These are phyloP conservation scores for Candida glaebosa DNA, from an alignment of 805 yeast genomes.

Conservation along the genomic window DNA sequence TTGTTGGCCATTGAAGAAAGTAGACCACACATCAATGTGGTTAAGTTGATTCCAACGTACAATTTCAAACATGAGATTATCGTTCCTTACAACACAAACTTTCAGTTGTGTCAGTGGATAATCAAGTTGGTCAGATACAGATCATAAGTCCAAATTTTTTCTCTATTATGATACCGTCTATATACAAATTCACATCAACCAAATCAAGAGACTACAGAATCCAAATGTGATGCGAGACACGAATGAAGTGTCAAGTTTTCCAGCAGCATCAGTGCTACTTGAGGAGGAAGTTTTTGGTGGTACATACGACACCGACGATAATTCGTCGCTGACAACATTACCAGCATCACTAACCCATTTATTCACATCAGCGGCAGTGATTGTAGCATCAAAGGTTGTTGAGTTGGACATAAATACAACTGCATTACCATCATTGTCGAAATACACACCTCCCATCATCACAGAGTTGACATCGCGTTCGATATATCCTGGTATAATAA, in stretches of 20 bases:
- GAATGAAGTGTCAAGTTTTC: slow-evolving; percentile 3
- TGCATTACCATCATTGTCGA: slow-evolving; percentile 58
- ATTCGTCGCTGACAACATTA: slow-evolving; percentile 18
- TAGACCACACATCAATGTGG: slow-evolving; percentile 14
- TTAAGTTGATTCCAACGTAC: slow-evolving; percentile 8
- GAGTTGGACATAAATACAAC: slow-evolving; percentile 57
- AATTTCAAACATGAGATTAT: slow-evolving; percentile 8
- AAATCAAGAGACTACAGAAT: slow-evolving; percentile 3
- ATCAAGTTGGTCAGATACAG: slow-evolving; percentile 10
- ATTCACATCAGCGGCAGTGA: slow-evolving; percentile 42
- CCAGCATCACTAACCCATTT: slow-evolving; percentile 43
- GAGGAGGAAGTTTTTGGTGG: slow-evolving; percentile 19
- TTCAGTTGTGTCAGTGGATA: slow-evolving; percentile 12
- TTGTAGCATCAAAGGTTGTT: slow-evolving; percentile 45
- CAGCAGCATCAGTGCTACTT: slow-evolving; percentile 9
- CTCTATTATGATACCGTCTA: slow-evolving; percentile 2
- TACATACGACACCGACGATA: slow-evolving; percentile 25
- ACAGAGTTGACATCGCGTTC: slow-evolving; percentile 47
- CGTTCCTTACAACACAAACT: slow-evolving; percentile 15
- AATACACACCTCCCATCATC: slow-evolving; percentile 72
- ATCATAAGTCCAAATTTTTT: slow-evolving; percentile 1
- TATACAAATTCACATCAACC: slow-evolving; percentile 11
- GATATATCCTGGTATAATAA: slow-evolving; percentile 54
- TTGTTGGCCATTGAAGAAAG: slow-evolving; percentile 8
- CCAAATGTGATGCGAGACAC: slow-evolving; percentile 5